Percentiles rank a stretch among this genome's conserved stretches.
These are phyloP conservation scores for Candida dajiaensis DNA, from an alignment of 805 yeast species.

Conservation along the genomic window DNA sequence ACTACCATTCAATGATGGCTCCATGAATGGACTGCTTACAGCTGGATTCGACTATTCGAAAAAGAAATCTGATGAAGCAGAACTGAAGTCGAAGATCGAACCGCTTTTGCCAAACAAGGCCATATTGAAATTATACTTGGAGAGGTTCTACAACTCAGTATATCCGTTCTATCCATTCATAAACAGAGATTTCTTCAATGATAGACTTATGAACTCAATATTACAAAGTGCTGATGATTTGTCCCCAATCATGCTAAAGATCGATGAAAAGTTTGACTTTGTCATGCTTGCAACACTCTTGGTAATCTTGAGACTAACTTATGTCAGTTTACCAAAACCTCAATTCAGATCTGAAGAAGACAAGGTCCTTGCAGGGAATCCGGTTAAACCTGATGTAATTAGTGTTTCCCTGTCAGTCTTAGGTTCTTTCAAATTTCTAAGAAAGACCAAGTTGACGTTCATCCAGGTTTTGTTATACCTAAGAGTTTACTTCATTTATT, in stretches of 20 bases:
- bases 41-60: slow-evolving; percentile 4
- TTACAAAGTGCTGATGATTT: slow-evolving; percentile 28
- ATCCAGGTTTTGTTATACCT: slow-evolving; percentile 39
- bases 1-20: slow-evolving; percentile 7
- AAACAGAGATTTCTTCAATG: slow-evolving; percentile 32
- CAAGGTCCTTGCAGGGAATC: slow-evolving; percentile 26
- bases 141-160: slow-evolving; percentile 35
- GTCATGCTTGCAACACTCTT: slow-evolving; percentile 35
- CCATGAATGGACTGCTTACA: slow-evolving; percentile 8
- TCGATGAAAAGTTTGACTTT: slow-evolving; percentile 35
- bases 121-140: slow-evolving; percentile 35
- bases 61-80: slow-evolving; percentile 20
- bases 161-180: slow-evolving; percentile 45
- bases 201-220: slow-evolving; percentile 24
- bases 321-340: slow-evolving; percentile 32
- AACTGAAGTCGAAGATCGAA: slow-evolving; percentile 29
- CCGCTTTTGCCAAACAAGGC: slow-evolving; percentile 32
- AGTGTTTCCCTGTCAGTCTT: slow-evolving; percentile 34
- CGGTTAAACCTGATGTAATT: slow-evolving; percentile 33
- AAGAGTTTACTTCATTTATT: slow-evolving; percentile 33
- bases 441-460: slow-evolving; percentile 33
- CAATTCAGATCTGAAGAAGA: slow-evolving; percentile 11
- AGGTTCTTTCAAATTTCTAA: slow-evolving; percentile 34
- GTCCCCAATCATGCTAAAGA: slow-evolving; percentile 23
- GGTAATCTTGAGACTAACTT: slow-evolving; percentile 35